A percentile compares a stretch with the other conserved stretches of the same genome.
Conservation (phyloP, 2,329 filamentous ascomycete species). For the Raffaelea ambrosiae region DNA sequence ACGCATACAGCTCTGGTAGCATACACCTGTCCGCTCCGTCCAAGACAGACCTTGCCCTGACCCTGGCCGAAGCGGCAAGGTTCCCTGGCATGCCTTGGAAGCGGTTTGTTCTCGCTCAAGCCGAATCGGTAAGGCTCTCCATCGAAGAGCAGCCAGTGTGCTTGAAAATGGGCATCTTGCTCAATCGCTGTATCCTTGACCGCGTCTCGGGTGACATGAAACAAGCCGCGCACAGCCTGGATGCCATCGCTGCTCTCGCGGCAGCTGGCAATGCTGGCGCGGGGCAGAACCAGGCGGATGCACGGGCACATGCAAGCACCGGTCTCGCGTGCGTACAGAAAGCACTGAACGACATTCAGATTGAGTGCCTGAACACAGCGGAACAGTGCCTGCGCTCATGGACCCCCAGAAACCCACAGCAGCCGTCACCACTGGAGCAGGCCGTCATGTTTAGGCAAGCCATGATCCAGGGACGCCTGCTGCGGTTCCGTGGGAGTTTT, state of each 20-base stretch:
- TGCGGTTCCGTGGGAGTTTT: conserved; percentile 1
- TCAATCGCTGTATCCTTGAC: background rate
- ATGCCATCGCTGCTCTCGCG: background rate
- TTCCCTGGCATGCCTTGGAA: conserved; percentile 1
- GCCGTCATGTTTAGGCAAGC: background rate
- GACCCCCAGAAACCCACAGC: background rate
- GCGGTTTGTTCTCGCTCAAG: background rate
- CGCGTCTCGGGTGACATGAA: background rate
- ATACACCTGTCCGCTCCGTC: background rate
- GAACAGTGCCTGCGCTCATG: background rate
- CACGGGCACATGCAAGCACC: background rate
- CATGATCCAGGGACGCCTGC: background rate
- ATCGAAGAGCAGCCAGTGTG: background rate
- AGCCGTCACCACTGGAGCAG: background rate
- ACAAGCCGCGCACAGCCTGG: background rate
- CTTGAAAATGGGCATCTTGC: background rate
- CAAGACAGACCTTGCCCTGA: background rate
- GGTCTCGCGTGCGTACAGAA: background rate
- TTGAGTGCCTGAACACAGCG: background rate
- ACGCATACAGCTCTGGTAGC: background rate
- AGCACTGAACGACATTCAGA: background rate
- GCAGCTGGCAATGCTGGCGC: background rate
- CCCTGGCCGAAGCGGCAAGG: background rate
- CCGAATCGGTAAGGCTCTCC: background rate
- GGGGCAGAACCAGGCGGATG: background rate